Evolutionary conservation across 768 basidiomycete species (phyloP), one percentile per base, ranked within the genome.

Genomic region (Trametes cubensis): DNA sequence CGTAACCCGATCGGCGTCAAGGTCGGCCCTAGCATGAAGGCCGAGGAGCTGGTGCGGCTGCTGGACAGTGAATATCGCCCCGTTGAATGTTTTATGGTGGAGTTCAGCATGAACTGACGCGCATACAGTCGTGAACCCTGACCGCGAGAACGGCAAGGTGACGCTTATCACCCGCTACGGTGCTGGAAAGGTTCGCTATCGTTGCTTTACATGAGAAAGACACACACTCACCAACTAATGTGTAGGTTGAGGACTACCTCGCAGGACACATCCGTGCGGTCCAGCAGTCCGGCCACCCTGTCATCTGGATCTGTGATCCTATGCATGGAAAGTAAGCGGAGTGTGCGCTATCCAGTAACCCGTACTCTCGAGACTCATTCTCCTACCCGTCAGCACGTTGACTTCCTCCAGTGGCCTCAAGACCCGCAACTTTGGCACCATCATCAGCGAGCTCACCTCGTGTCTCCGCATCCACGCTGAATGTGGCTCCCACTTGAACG

Each of bases 1-100:
- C 80, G 92, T 51, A 96, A 97, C 72, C 94, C 94, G 1, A 92
- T 97, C 61, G 97, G 97, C 2, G 85, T 98, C 78, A 99, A 99
- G 73, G 92, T 96, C 6, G 97, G 97, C 2, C 95, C 97, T 25
- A 86, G 85, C 44, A 90, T 98, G 90, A 77, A 77, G 41, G 72
- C 77, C 7, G 90, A 85, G 5, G 97, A 98, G 76, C 75, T 99
- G 11, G 83, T 90, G 0, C 65, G 78, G 42, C 71, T 98, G 47
- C 76, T 99, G 17, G 84, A 92, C 66, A 83, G 94, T 95, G 64
- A 70, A 88, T 76, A 3, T 17, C 44, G 15, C 2, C n/a, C 21
- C 4, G 11, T 34, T 34, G 6, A 6, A 10, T 34, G 6, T 11
- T 11, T 34, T 4, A 11, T 34, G 5, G 10, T 4, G 11, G 11